Percentiles rank a stretch among this genome's conserved stretches.
Evolutionary conservation across 2,329 filamentous ascomycete genomes (phyloP).

Genomic region (Botrytis medusae): DNA sequence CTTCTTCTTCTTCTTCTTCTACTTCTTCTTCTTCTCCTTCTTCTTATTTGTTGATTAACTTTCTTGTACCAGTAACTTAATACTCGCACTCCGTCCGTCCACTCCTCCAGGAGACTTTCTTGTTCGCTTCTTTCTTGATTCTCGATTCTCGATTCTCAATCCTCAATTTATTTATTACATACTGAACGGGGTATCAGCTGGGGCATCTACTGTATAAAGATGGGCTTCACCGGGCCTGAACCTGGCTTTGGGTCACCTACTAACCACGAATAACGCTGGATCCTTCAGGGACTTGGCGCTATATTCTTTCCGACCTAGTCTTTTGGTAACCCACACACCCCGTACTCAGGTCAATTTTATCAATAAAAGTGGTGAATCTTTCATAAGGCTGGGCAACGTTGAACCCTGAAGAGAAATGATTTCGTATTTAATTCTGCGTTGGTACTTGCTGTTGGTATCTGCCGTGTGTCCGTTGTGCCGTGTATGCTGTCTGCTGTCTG

Average conservation of each 20-base stretch:
- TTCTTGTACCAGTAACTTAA: too few relatives aligned
- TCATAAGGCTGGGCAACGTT: conserved; percentile 7
- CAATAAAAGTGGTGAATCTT: background rate
- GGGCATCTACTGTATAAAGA: background rate
- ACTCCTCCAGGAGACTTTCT: too few relatives aligned
- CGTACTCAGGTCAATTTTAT: background rate
- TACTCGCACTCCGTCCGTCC: too few relatives aligned
- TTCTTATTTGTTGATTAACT: background rate
- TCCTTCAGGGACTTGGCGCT: background rate
- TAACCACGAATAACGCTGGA: background rate
- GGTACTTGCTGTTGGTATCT: background rate
- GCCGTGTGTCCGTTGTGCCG: background rate
- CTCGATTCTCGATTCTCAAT: too few relatives aligned
- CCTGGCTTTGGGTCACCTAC: background rate
- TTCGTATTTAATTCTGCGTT: background rate
- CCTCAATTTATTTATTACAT: background rate
- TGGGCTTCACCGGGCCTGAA: background rate
- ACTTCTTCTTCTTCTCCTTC: too few relatives aligned
- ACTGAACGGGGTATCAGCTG: background rate
- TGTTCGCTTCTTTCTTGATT: too few relatives aligned
- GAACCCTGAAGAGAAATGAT: background rate
- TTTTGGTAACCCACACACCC: background rate
- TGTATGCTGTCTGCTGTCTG: background rate
- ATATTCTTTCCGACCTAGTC: background rate
- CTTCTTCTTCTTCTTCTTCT: too few relatives aligned